A percentile compares a stretch with the other conserved stretches of the same genome.
These are phyloP conservation scores for Zoysia japonica DNA, from an alignment of 176 grass and related monocot species.

Conservation along the genomic window DNA sequence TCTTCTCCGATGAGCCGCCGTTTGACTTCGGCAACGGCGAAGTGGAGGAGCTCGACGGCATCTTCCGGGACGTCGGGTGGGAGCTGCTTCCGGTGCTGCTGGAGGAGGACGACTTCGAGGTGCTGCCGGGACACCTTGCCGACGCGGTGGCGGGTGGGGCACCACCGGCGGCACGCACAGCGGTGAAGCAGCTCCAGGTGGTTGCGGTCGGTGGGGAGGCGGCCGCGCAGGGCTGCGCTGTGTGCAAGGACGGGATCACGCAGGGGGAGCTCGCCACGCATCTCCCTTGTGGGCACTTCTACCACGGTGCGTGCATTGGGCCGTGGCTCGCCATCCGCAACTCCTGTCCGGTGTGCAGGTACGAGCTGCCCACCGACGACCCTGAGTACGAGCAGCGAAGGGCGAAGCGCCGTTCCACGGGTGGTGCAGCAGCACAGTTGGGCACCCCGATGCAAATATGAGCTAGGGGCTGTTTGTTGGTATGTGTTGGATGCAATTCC, in stretches of 20 bases:
- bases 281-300: constrained; percentile 65
- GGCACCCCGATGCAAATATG: constrained; percentile 24
- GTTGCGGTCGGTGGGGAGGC: constrained; percentile 40
- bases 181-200: constrained; percentile 57
- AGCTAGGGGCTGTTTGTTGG: constrained; percentile 22
- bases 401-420: constrained; percentile 27
- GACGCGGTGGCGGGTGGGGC: constrained; percentile 40
- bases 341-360: constrained; percentile 68
- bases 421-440: not conserved
- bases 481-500: constrained; percentile 29
- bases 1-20: constrained; percentile 53
- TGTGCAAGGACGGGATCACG: constrained; percentile 72
- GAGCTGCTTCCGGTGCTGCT: constrained; percentile 56
- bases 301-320: constrained; percentile 62
- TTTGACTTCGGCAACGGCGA: constrained; percentile 46
- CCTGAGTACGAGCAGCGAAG: constrained; percentile 59
- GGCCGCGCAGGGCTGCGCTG: constrained; percentile 37
- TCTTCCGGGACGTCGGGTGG: constrained; percentile 49
- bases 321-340: constrained; percentile 75
- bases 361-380: constrained; percentile 79
- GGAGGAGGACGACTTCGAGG: constrained; percentile 55
- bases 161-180: constrained; percentile 56
- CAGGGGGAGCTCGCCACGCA: constrained; percentile 53
- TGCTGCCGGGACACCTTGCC: constrained; percentile 52
- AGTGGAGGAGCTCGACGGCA: constrained; percentile 49